Evolutionary conservation across 2,329 filamentous ascomycete species (phyloP).

Genomic region (Claviceps purpurea): DNA sequence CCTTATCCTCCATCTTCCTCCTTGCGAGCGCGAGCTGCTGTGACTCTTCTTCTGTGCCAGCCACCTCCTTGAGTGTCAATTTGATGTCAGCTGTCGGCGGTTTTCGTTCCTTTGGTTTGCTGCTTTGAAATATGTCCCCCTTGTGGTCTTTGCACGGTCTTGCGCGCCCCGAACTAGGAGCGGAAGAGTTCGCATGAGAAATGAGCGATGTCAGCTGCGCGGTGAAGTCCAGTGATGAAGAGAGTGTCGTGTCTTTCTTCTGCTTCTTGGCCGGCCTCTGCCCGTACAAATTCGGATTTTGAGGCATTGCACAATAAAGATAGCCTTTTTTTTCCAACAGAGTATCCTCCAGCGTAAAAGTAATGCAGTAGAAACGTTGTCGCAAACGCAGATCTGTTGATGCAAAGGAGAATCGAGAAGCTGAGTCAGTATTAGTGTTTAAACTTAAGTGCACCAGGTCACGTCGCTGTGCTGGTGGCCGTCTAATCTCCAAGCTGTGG

Average conservation of each 20-base stretch:
- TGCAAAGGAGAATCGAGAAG: not conserved
- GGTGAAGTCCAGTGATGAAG: conserved; percentile 70
- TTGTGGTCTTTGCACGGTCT: conserved; percentile 34
- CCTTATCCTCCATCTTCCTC: conserved; percentile 81
- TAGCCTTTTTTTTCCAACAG: not conserved
- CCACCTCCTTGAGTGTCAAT: conserved; percentile 37
- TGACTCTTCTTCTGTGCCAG: conserved; percentile 48
- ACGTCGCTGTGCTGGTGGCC: not conserved
- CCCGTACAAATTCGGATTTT: conserved; percentile 65
- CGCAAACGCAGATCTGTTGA: not conserved
- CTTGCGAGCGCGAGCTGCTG: conserved; percentile 58
- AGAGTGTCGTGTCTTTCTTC: conserved; percentile 56
- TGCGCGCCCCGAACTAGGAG: conserved; percentile 25
- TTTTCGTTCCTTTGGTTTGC: conserved; percentile 14
- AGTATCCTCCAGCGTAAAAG: not conserved
- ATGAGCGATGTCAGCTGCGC: conserved; percentile 77
- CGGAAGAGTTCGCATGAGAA: conserved; percentile 33
- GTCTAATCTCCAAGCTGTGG: not conserved
- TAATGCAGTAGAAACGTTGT: not conserved
- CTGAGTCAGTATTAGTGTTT: not conserved
- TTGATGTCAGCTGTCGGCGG: conserved; percentile 36
- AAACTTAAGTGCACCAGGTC: not conserved
- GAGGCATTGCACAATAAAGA: conserved; percentile 32
- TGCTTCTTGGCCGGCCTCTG: conserved; percentile 55
- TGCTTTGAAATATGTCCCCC: conserved; percentile 30